Evolutionary conservation across 805 yeast species (phyloP), one percentile per base, ranked within the genome.

Genomic region (Candida coleopterorum): DNA sequence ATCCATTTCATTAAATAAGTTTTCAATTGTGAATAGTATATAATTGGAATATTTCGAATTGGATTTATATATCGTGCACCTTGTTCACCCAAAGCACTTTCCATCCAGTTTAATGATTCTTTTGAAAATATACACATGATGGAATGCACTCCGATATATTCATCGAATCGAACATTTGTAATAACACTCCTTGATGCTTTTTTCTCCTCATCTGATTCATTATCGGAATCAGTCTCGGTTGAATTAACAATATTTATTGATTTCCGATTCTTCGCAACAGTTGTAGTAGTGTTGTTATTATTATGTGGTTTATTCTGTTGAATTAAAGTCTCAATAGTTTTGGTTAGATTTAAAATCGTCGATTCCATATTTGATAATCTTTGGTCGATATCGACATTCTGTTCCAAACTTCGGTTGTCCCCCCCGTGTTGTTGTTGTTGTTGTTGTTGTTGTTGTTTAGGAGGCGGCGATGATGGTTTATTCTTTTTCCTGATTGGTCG

Each of bases 61-160:
- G 67, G 65, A 6, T 43, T 34, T 8, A 56, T 35, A 10, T 50
- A 37, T 16, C 48, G 38, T 4, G 35, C 41, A 11, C 53, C 43
- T 2, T 46, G 51, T 1, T 51, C 46, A 1, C 57, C 55, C 11
- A 66, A 43, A 18, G 50, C 45, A 7, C 40, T 42, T 18, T 49
- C 50, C 25, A 66, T 56, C 61, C 62, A 64, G 18, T 46, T 50
- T 39, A 64, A 38, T 9, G 66, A 60, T 34, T 57, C 56, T 11
- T 52, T 48, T 3, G 69, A 62, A 32, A 63, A 56, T 4, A 64
- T 56, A 23, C 60, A 51, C 36, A 62, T 37, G 25, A 61, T 52
- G 11, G 70, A 62, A 39, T 65, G 71, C 18, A 58, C 46, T 6
- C 68, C 70, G 25, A 56, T 52, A 37, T 50, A 65, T 20, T 55